Conservation (phyloP, 768 basidiomycete genomes). For the Brasilioporus rufonigricans region DNA sequence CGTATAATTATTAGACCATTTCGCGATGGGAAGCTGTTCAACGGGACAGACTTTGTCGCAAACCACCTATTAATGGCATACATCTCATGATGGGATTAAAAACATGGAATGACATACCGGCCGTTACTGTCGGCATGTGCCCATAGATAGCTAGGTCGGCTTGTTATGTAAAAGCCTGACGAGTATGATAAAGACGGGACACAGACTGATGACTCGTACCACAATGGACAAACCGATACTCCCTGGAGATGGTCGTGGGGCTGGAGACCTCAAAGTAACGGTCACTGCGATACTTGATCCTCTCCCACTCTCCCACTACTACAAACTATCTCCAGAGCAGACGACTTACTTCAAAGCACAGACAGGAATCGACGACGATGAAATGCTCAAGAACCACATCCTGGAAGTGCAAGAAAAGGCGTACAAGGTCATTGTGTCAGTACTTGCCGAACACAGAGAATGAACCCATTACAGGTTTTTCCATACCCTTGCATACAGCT, state of each 20-base stretch:
- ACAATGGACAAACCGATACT: too few relatives aligned
- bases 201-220: too few relatives aligned
- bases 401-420: conserved; percentile 28
- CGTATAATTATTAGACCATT: too few relatives aligned
- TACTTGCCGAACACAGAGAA: not conserved
- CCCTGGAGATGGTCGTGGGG: not conserved
- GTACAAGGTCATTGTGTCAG: not conserved
- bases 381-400: conserved; percentile 29
- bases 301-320: not conserved
- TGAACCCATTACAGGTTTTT: conserved; percentile 13
- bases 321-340: conserved; percentile 6
- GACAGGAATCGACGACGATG: conserved; percentile 29
- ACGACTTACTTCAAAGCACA: conserved; percentile 25
- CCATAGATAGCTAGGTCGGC: too few relatives aligned
- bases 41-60: too few relatives aligned
- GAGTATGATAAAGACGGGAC: too few relatives aligned
- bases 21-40: too few relatives aligned
- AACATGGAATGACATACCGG: too few relatives aligned
- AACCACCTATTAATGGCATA: not conserved
- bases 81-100: too few relatives aligned
- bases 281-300: not conserved
- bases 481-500: conserved; percentile 31
- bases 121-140: too few relatives aligned
- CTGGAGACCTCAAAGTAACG: not conserved
- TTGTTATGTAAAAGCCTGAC: too few relatives aligned